Evolutionary conservation across 495 filamentous ascomycete genomes (phyloP).

Genomic region (Talaromyces trachyspermus): DNA sequence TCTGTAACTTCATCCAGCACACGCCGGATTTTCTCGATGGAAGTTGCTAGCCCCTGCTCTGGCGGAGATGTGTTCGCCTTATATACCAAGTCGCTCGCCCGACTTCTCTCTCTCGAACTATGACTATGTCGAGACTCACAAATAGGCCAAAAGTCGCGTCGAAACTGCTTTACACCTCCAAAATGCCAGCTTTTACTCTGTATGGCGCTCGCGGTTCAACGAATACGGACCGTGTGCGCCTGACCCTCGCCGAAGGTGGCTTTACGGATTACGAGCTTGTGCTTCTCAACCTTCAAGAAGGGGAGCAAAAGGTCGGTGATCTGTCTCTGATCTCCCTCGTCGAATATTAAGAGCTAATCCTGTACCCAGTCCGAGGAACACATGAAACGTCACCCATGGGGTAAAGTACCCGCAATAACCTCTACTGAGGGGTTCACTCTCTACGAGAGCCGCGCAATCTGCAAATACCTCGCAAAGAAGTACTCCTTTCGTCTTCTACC

Average conservation of each 20-base stretch:
- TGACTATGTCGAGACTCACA: slow-evolving; percentile 14
- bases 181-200: slow-evolving; percentile 32
- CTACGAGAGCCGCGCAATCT: slow-evolving; percentile 40
- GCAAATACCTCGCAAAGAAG: slow-evolving; percentile 37
- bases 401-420: slow-evolving; percentile 26
- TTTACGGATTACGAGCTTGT: slow-evolving; percentile 31
- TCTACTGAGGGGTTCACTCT: slow-evolving; percentile 28
- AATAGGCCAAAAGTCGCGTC: slow-evolving; percentile 15
- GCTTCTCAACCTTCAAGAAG: slow-evolving; percentile 26
- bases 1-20: slow-evolving; percentile 1
- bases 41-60: slow-evolving; percentile 43
- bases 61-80: slow-evolving; percentile 15
- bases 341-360: slow-evolving; percentile 18
- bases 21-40: slow-evolving; percentile 17
- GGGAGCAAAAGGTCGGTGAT: slow-evolving; percentile 28
- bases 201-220: slow-evolving; percentile 30
- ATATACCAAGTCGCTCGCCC: slow-evolving; percentile 17
- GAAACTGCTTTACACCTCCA: slow-evolving; percentile 22
- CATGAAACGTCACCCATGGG: slow-evolving; percentile 32
- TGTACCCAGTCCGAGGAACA: slow-evolving; percentile 26
- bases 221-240: slow-evolving; percentile 29
- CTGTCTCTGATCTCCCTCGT: slow-evolving; percentile 11
- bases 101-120: slow-evolving; percentile 9
- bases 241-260: slow-evolving; percentile 30
- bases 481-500: slow-evolving; percentile 32